Conservation (phyloP, 352 stramenopile genomes). For the Globisporangium megalacanthum region DNA sequence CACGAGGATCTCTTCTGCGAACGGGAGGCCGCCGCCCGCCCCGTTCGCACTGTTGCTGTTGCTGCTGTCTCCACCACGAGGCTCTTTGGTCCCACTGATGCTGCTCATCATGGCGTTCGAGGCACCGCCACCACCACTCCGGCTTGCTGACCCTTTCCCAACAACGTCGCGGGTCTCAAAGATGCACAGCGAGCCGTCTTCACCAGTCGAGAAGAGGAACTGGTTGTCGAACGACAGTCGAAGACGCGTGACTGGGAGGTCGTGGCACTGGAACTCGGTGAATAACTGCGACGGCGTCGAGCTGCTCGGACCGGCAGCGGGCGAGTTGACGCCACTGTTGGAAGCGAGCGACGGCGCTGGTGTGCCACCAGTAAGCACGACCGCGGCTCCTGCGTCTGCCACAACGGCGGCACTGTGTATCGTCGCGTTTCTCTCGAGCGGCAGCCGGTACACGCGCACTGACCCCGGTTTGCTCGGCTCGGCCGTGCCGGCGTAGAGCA, state of each 20-base stretch:
- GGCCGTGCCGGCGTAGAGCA: conserved; percentile 85
- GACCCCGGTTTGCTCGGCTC: conserved; percentile 66
- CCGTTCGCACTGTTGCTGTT: conserved; percentile 22
- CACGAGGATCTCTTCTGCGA: conserved; percentile 91
- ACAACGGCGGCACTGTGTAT: neutral
- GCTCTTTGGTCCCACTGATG: conserved; percentile 20
- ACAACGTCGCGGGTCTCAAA: conserved; percentile 82
- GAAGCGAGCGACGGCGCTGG: conserved; percentile 5
- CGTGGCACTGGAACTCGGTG: conserved; percentile 75
- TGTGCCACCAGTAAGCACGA: neutral
- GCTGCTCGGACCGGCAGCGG: conserved; percentile 11
- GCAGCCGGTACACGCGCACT: conserved; percentile 68
- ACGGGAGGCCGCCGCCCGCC: conserved; percentile 57
- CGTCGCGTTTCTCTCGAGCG: conserved; percentile 49
- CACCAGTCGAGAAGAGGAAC: conserved; percentile 90
- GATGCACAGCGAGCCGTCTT: conserved; percentile 89
- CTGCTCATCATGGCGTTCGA: conserved; percentile 27
- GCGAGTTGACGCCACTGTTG: conserved; percentile 12
- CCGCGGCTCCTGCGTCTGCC: neutral
- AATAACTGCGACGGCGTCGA: conserved; percentile 23
- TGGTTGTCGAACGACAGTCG: conserved; percentile 87
- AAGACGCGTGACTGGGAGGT: conserved; percentile 67
- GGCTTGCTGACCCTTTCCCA: conserved; percentile 32
- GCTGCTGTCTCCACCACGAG: conserved; percentile 6
- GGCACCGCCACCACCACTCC: conserved; percentile 12